Percentiles rank a stretch among this genome's conserved stretches.
Conservation (phyloP, 2,329 filamentous ascomycete genomes). For the Fusarium nelsonii region DNA sequence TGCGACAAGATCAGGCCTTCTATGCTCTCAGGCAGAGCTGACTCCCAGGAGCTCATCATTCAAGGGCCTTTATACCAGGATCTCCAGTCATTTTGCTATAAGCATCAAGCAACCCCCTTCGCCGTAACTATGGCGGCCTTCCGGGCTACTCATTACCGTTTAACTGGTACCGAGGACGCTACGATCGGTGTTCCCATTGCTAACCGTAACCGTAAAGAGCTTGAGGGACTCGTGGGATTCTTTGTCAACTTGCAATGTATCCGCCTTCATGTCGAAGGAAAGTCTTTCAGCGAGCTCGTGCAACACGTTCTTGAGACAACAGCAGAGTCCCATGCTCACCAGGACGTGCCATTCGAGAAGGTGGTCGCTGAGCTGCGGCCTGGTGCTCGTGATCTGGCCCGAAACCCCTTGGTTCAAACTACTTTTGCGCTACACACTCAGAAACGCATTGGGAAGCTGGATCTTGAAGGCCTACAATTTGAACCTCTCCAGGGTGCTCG, state of each 20-base stretch:
- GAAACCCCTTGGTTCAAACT: background rate
- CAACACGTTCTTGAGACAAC: background rate
- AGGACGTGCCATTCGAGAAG: conserved; percentile 1
- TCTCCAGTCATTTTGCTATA: background rate
- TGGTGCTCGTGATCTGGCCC: background rate
- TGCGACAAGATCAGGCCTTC: conserved; percentile 15
- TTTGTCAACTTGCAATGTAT: conserved; percentile 36
- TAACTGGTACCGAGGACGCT: conserved; percentile 41
- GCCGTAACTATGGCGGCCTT: conserved; percentile 35
- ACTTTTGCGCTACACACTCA: background rate
- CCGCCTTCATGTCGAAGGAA: background rate
- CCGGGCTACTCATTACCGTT: conserved; percentile 43
- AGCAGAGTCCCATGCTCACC: background rate
- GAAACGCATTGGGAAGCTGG: background rate
- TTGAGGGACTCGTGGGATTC: conserved; percentile 42
- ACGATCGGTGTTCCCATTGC: conserved; percentile 41
- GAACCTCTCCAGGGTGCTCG: too few relatives aligned
- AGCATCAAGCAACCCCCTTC: too few relatives aligned
- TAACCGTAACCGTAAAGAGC: conserved; percentile 32
- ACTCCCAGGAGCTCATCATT: too few relatives aligned
- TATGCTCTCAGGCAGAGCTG: conserved; percentile 29
- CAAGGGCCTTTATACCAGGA: conserved; percentile 10
- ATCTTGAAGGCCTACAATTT: too few relatives aligned
- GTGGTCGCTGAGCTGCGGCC: background rate
- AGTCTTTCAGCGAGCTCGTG: background rate